A percentile compares a stretch with the other conserved stretches of the same genome.
phyloP scores from a whole-genome alignment of 75 land plant genomes.

The Cunninghamia lanceolata region DNA sequence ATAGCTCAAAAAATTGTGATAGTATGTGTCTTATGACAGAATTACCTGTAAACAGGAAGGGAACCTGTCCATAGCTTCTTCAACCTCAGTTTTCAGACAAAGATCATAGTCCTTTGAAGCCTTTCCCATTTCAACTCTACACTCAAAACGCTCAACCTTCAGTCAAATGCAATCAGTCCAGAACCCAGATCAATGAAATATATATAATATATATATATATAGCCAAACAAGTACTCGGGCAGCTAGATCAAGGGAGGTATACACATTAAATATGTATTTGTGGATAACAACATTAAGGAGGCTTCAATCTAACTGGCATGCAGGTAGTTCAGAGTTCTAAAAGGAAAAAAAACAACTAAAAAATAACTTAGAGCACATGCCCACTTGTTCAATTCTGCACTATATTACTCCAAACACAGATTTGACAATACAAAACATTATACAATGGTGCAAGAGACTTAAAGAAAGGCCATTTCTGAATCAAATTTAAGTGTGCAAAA shows the following conservation, averaged over 20 bases:
- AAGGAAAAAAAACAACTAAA: neutral
- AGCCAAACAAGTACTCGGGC: neutral
- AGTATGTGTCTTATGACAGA: neutral
- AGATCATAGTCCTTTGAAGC: constrained; percentile 2
- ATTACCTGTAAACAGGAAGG: constrained; percentile 6
- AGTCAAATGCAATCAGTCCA: neutral
- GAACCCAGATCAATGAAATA: neutral
- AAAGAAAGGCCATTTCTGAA: neutral
- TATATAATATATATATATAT: neutral
- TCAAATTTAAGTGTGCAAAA: neutral
- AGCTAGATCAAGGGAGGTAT: neutral
- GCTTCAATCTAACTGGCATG: constrained; percentile 5
- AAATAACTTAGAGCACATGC: neutral
- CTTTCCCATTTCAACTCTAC: constrained; percentile 1
- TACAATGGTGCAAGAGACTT: neutral
- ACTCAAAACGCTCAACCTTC: neutral
- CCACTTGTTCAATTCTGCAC: constrained; percentile 8
- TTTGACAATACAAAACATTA: neutral
- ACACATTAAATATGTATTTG: neutral
- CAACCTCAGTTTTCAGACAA: neutral
- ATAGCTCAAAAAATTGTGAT: neutral
- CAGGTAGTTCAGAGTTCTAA: neutral
- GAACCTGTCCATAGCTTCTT: neutral
- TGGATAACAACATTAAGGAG: neutral
- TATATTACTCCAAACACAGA: constrained; percentile 2